These are phyloP conservation scores for Sarocladium brachiariae DNA, from an alignment of 2,329 filamentous ascomycete species.

Conservation along the genomic window DNA sequence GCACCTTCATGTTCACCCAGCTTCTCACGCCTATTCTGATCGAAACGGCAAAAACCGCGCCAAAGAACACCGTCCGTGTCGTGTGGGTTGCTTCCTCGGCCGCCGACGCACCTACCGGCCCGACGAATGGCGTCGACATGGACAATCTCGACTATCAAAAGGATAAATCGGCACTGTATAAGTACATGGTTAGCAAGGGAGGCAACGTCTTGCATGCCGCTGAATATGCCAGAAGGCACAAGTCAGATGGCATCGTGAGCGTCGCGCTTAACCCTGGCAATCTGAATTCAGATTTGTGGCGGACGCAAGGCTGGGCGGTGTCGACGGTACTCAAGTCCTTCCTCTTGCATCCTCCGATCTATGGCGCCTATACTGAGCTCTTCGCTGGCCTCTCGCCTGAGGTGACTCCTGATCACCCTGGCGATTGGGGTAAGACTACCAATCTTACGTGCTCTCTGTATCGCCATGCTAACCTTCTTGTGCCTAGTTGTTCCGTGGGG, in stretches of 20 bases:
- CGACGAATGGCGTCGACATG: conserved; percentile 15
- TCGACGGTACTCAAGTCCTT: conserved; percentile 13
- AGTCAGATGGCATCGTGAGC: conserved; percentile 23
- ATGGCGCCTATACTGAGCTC: conserved; percentile 42
- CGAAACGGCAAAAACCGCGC: conserved; percentile 21
- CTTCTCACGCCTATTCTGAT: conserved; percentile 26
- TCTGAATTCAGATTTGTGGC: conserved; percentile 25
- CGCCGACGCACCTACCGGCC: conserved; percentile 14
- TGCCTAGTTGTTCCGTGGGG: conserved; percentile 26
- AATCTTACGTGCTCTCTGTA: no score
- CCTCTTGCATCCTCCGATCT: conserved; percentile 19
- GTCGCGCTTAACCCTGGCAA: conserved; percentile 28
- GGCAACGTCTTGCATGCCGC: conserved; percentile 18
- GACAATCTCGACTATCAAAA: conserved; percentile 18
- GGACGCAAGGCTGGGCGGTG: conserved; percentile 14
- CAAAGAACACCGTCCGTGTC: conserved; percentile 21
- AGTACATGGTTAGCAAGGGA: conserved; percentile 21
- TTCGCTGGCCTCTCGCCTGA: conserved; percentile 38
- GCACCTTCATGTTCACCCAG: conserved; percentile 31
- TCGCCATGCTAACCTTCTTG: background rate
- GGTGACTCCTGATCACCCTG: conserved; percentile 30
- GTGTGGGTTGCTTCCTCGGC: conserved; percentile 22
- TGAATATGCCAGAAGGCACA: conserved; percentile 21
- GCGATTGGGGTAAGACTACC: conserved; percentile 26
- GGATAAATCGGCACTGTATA: conserved; percentile 11